Evolutionary conservation across 257 asterid species (phyloP), one percentile per base, ranked within the genome.

Genomic region (Przewalskia tangutica): DNA sequence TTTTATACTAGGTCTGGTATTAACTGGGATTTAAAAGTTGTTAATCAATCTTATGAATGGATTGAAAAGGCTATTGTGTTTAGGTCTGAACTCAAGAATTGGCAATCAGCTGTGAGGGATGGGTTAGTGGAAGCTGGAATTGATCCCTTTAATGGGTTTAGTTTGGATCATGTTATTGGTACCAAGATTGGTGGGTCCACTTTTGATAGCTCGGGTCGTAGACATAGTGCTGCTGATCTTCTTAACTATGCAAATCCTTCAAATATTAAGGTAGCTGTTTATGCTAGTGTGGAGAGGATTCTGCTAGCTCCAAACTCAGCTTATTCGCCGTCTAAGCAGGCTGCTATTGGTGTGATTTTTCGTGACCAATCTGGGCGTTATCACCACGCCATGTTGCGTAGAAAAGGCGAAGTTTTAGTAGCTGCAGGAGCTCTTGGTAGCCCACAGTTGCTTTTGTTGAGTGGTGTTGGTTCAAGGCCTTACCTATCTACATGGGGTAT

Each of bases 171-270:
- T 83, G 87, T 86, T 42, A 68, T 71, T 70, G 99, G 99, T 40
- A 94, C 98, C 50, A 94, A 95, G 83, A 90, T 95, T 40, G 98
- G 99, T 27, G 99, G 98, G 79, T 89, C 99, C 4, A 95, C 94
- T 0, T 94, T 95, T 51, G 98, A 95, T 83, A 85, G 82, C 84
- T 76, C 85, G 7, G 97, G 98, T 16, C 86, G 81, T 17, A 88
- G 99, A 77, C 97, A 91, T 60, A 92, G 97, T 14, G 90, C 98
- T 0, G 99, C 92, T 1, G 99, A 95, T 56, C 93, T 95, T 11
- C 87, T 95, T 18, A 87, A 84, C 89, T 88, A 89, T 59, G 97
- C 95, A 18, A 88, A 88, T 75, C 90, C 90, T 6, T 59, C 79
- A 4, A 94, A 92, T 54, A 90, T 95, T n/a, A 66, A 86, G 59